Base-by-base conservation (phyloP, 1,284 basidiomycete genomes). In the Entoloma clypeatum region DNA sequence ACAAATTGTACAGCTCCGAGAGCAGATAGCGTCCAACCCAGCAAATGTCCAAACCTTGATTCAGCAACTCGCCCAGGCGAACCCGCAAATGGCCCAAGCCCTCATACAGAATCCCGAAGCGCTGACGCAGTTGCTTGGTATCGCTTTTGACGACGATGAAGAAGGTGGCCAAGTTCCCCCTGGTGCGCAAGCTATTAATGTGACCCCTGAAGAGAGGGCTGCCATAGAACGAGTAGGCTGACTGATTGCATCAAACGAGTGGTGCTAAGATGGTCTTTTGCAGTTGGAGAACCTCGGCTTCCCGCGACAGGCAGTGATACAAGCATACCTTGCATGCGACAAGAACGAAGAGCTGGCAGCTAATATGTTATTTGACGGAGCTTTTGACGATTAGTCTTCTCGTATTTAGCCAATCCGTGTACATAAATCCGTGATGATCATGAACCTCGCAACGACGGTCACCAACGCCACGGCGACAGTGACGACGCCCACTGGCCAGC, bases 311-410 rank as follows among this genome's bases (percentile, higher is more conserved):
- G 68, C 71, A 0, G 92, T 76, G 4, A 67, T 92, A 30, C 80
- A 95, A 62, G 93, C 93, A 1, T 97, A 89, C 67, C 77, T 92
- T 65, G 83, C 84, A 4, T 96, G 92, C 63, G 93, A 92, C 63
- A 93, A 90, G 75, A 92, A 97, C 58, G 93, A 97, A 65, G 92
- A 95, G 61, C 67, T 94, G 29, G 92, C 93, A 2, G 93, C 93
- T 14, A 95, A 94, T 59, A 94, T 84, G 57, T 64, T 94, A 55
- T 93, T 94, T 54, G 92, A 94, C 51, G 63, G 69, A 47, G 69
- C 69, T 24, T 85, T 81, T 53, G 84, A 86, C 2, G 80, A 82
- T 32, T 59, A 49, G 48, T 35, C 13, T 38, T 13, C 11, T 14
- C 18, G 16, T 14, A 24, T 22, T 30, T 19, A 4, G n/a, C n/a